Evolutionary conservation across 2,329 filamentous ascomycete species (phyloP).

Genomic region (Aspergillus aculeatus): DNA sequence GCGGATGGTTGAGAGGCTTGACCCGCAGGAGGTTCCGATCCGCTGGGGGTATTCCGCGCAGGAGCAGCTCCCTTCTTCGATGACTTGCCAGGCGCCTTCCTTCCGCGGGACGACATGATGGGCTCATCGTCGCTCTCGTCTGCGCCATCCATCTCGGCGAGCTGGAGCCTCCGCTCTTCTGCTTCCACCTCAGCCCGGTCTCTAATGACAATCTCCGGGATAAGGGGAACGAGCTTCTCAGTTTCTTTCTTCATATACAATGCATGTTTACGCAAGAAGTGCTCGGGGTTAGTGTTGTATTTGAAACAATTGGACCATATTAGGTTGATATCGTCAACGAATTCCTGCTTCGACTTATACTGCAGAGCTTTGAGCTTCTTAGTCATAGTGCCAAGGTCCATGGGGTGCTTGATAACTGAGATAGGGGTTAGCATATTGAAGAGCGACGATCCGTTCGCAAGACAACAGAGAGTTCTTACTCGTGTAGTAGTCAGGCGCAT

Average conservation of each 20-base stretch:
- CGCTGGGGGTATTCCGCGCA: constrained; percentile 71
- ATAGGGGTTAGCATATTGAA: constrained; percentile 20
- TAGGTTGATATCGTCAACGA: constrained; percentile 86
- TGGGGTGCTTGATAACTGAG: constrained; percentile 87
- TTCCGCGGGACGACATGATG: constrained; percentile 94
- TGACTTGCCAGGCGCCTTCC: constrained; percentile 79
- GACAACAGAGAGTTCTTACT: constrained; percentile 55
- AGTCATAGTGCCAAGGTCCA: constrained; percentile 97
- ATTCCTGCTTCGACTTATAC: constrained; percentile 90
- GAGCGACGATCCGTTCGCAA: not conserved
- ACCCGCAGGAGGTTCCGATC: constrained; percentile 70
- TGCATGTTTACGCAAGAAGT: constrained; percentile 87
- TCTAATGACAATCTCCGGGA: constrained; percentile 86
- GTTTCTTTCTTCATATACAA: constrained; percentile 97
- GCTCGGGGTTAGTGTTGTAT: constrained; percentile 87
- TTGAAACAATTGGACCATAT: constrained; percentile 97
- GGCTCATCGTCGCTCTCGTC: constrained; percentile 97
- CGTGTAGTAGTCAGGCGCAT: constrained; percentile 92
- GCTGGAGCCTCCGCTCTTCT: constrained; percentile 76
- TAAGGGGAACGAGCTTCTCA: constrained; percentile 91
- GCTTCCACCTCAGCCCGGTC: constrained; percentile 93
- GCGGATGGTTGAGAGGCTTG: constrained; percentile 50
- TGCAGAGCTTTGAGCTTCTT: constrained; percentile 84
- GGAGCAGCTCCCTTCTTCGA: constrained; percentile 63
- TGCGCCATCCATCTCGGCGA: constrained; percentile 73